Evolutionary conservation across 169 alveolate species (phyloP), one percentile per base, ranked within the genome.

Genomic region (Pseudocohnilembus persalinus): DNA sequence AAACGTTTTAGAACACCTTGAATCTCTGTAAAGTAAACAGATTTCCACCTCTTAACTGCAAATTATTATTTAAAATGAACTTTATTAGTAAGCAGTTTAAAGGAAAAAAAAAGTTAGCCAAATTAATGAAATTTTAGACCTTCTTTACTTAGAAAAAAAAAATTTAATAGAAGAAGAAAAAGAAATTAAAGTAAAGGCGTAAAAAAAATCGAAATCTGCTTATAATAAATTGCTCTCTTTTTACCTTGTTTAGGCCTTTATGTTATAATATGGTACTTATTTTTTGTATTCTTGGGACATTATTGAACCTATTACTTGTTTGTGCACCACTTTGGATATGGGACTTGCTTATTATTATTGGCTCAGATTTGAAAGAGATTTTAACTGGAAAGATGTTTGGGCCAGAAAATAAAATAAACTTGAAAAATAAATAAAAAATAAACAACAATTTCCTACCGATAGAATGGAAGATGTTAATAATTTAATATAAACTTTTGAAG

Each of bases 301-400:
- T 72, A 89, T 93, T 89, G 96, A 93, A 77, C 96, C 96, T 1
- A 75, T 93, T 16, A 93, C 96, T 32, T 93, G 96, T 32, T 83
- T 84, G 4, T 88, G 87, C 89, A 88, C 89, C 26, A 84, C 90
- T 63, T 91, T 91, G 11, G 96, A 93, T 74, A 89, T 88, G 25
- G 81, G 77, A 4, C 24, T 86, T n/a, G 92, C 93, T 0, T 93
- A 93, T 77, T 74, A 82, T 73, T 90, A 88, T 72, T 93, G 96
- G 92, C 35, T 79, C 29, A 49, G 35, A 34, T 29, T 35, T 24
- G 31, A 79, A 28, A 73, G 75, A 0, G 83, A 84, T 1, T 82
- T 73, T 68, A 82, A 83, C 74, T 82, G 30, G 29, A 76, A 84
- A 25, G 78, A 84, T 73, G 77, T 74, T 73, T 64, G 34, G 85